These are phyloP conservation scores for Epipyxis sp. DNA, from an alignment of 108 stramenopile species.

Conservation along the genomic window DNA sequence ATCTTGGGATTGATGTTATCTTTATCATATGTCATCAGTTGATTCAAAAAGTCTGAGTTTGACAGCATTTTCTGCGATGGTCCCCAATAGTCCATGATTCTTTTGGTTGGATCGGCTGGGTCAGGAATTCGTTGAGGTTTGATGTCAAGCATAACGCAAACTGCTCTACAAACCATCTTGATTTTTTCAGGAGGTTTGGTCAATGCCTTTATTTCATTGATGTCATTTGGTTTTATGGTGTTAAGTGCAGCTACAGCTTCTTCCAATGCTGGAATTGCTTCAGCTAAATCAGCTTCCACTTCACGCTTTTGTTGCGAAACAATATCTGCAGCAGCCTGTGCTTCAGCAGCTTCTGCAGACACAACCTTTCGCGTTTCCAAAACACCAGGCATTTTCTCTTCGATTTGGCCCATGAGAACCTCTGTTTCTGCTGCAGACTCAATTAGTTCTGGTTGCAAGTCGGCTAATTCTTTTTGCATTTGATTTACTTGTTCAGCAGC, in stretches of 20 bases:
- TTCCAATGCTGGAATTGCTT: slow-evolving; percentile 28
- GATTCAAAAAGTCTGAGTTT: slow-evolving; percentile 49
- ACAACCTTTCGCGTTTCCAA: slow-evolving; percentile 31
- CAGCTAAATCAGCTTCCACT: slow-evolving; percentile 31
- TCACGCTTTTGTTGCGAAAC: slow-evolving; percentile 36
- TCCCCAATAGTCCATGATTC: slow-evolving; percentile 63
- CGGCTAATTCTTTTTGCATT: slow-evolving; percentile 58
- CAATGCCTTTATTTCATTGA: slow-evolving; percentile 53
- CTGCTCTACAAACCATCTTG: slow-evolving; percentile 52
- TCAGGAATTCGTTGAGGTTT: slow-evolving; percentile 59
- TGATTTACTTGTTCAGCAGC: slow-evolving; percentile 53
- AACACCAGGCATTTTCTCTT: slow-evolving; percentile 59
- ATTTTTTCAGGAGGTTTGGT: slow-evolving; percentile 45
- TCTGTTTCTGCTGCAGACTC: slow-evolving; percentile 52
- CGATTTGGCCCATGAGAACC: slow-evolving; percentile 56
- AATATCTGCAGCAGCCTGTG: slow-evolving; percentile 17
- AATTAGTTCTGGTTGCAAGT: slow-evolving; percentile 54
- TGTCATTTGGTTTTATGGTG: slow-evolving; percentile 38
- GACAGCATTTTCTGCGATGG: slow-evolving; percentile 54
- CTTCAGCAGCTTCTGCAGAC: slow-evolving; percentile 32
- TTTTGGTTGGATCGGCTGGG: slow-evolving; percentile 59
- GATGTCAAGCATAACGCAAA: slow-evolving; percentile 62
- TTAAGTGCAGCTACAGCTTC: slow-evolving; percentile 22
- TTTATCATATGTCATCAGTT: slow-evolving; percentile 53
- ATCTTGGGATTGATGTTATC: slow-evolving; percentile 50